Base-by-base conservation (phyloP, 2,329 filamentous ascomycete genomes). In the Monilinia fructicola region DNA sequence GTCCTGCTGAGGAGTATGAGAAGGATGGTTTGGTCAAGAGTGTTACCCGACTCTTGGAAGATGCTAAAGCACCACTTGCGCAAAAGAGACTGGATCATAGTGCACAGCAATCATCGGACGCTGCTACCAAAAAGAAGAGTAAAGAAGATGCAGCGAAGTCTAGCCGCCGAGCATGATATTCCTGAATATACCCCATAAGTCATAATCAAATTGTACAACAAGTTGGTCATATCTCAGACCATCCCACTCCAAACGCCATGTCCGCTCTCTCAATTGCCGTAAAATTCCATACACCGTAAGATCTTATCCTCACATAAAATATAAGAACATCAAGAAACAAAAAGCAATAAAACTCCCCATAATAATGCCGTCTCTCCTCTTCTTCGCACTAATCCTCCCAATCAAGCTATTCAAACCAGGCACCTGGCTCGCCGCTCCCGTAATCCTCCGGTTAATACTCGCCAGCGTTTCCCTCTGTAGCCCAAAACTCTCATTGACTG, bases 401-500 rank as follows among this genome's bases (percentile, higher is more conserved):
- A 99, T 98, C 75, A 99, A 81, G 62, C 88, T 88, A 78, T 98
- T 99, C 73, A 99, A 88, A 1, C 95, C 95, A 0, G 95, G 95
- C 21, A 99, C 90, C 76, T 96, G 90, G 75, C 91, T 92, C 50
- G 94, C 95, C 38, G 93, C 94, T 44, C 90, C 83, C 5, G 92
- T 93, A 78, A 99, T 98, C 70, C 94, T 85, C 69, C 94, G 84
- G 78, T 97, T 96, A 75, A 99, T 94, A 77, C 86, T 96, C 54
- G 89, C 86, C 69, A 99, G 79, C 35, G 90, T 94, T 82, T 98
- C 93, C 69, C 93, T 84, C 82, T 99, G 95, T 66, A 93, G 75
- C 18, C 86, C 84, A 77, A 99, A 98, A 78, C 84, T 93, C 80
- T 98, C 93, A 77, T 97, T 96, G 64, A 98, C 92, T 14, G 94